Conservation (phyloP, 225 moss, liverwort and hornwort species). For the Polytrichum formosum region DNA sequence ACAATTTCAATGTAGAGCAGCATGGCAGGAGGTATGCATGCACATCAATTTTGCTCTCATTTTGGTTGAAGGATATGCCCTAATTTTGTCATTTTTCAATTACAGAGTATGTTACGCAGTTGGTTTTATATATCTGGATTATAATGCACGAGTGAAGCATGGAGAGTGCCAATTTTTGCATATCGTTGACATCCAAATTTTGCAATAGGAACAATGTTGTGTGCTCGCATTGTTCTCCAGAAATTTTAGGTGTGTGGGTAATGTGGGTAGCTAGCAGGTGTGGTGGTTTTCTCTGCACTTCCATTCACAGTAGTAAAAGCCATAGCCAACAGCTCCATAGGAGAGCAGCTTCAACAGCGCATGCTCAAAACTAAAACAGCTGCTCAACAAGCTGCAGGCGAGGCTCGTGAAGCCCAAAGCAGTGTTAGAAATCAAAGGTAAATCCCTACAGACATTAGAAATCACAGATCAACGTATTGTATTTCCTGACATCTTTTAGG, state of each 20-base stretch:
- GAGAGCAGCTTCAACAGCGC: slow-evolving; percentile 77
- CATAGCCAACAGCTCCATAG: slow-evolving; percentile 86
- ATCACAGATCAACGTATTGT: too few species aligned
- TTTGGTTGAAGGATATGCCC: too few species aligned
- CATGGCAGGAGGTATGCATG: slow-evolving; percentile 67
- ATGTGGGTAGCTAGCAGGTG: slow-evolving; percentile 81
- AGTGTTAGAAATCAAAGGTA: slow-evolving; percentile 63
- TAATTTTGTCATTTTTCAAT: too few species aligned
- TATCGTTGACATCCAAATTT: background rate
- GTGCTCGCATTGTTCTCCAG: background rate
- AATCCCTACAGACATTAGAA: background rate
- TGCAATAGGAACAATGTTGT: background rate
- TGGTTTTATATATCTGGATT: too few species aligned
- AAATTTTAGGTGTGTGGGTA: slow-evolving; percentile 11
- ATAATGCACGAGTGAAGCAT: too few species aligned
- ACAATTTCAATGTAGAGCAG: slow-evolving; percentile 38
- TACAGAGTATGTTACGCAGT: too few species aligned
- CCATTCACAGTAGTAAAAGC: slow-evolving; percentile 93
- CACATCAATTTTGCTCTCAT: too few species aligned
- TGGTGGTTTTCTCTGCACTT: slow-evolving; percentile 86
- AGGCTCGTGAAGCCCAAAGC: slow-evolving; percentile 61
- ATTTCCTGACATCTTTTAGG: too few species aligned
- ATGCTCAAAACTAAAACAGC: slow-evolving; percentile 66
- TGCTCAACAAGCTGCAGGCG: slow-evolving; percentile 53
- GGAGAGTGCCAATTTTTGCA: too few species aligned